Evolutionary conservation across 2,329 filamentous ascomycete genomes (phyloP), one percentile per base, ranked within the genome.

Genomic region (Arthroderma sp.): DNA sequence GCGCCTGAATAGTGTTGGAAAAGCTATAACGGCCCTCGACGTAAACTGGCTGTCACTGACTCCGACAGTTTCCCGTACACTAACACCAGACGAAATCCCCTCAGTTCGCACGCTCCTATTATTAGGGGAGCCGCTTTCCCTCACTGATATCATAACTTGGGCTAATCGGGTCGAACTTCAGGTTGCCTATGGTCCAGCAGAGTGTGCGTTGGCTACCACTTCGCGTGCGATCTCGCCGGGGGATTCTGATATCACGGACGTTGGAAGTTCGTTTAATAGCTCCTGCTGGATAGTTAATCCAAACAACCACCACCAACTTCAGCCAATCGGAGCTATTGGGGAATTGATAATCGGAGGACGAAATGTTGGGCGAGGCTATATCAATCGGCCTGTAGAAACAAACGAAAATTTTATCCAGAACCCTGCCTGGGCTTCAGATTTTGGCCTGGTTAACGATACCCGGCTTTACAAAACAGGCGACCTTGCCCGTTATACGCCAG

Each of bases 271-370:
- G 3, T 22, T 22, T 22, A 22, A 22, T 22, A 22, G 15, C 3
- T 22, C 15, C 15, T 43, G 41, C n/a, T 43, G 41, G 41, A 28
- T 43, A n/a, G 41, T 43, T 10, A 34, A 43, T 37, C 36, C 32
- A 10, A 46, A 46, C 8, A 58, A 46, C 30, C 49, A 45, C 29
- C 42, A 45, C 40, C 48, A 65, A 33, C 62, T 74, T 28, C 66
- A 75, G 61, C 74, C 73, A 0, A 58, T 74, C 10, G 76, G 75
- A 1, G 67, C 71, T 1, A 61, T 75, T 1, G 75, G 75, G 0
- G 78, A 81, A 53, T 61, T 81, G 2, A 44, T 64, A 4, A 48
- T 69, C 5, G 59, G 63, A 45, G 63, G 65, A 0, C 61, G 62
- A 1, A 57, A 56, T 9, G 53, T 68, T 1, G 61, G 53, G 1